These are phyloP conservation scores for Gynandropsis gynandra DNA, from an alignment of 345 rosid species.

Conservation along the genomic window DNA sequence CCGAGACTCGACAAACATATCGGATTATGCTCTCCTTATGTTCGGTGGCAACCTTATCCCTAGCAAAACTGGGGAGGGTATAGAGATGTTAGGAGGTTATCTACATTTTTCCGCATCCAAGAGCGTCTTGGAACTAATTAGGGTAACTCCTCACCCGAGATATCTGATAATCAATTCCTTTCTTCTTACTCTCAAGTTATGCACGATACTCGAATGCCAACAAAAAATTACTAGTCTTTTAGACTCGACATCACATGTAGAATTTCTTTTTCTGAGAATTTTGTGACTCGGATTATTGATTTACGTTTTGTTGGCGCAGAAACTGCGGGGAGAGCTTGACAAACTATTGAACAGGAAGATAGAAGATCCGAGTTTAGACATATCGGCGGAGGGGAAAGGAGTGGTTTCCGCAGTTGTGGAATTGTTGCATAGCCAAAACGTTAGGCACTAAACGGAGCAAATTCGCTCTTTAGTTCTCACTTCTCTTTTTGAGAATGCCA, in stretches of 20 bases:
- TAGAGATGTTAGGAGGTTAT: conserved; percentile 96
- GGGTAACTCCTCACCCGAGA: conserved; percentile 30
- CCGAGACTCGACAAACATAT: conserved; percentile 87
- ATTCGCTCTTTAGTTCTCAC: no score
- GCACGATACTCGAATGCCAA: no score
- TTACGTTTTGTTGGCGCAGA: conserved; percentile 35
- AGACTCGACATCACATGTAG: neutral
- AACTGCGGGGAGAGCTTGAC: conserved; percentile 72
- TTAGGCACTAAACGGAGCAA: conserved; percentile 16
- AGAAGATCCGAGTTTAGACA: conserved; percentile 74
- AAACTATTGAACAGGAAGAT: conserved; percentile 74
- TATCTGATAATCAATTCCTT: neutral
- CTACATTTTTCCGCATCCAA: conserved; percentile 91
- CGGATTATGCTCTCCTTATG: conserved; percentile 88
- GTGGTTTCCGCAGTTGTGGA: conserved; percentile 86
- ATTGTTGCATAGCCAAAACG: conserved; percentile 53
- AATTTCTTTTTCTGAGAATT: conserved; percentile 2
- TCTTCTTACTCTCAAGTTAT: no score
- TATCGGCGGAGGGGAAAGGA: conserved; percentile 69
- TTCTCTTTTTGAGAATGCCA: no score
- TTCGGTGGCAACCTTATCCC: conserved; percentile 83
- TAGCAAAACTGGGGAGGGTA: conserved; percentile 67
- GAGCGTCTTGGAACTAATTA: conserved; percentile 67
- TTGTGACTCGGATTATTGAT: neutral
- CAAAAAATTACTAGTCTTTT: no score